Base-by-base conservation (phyloP, 1,284 basidiomycete species). In the Apiotrichum porosum region DNA sequence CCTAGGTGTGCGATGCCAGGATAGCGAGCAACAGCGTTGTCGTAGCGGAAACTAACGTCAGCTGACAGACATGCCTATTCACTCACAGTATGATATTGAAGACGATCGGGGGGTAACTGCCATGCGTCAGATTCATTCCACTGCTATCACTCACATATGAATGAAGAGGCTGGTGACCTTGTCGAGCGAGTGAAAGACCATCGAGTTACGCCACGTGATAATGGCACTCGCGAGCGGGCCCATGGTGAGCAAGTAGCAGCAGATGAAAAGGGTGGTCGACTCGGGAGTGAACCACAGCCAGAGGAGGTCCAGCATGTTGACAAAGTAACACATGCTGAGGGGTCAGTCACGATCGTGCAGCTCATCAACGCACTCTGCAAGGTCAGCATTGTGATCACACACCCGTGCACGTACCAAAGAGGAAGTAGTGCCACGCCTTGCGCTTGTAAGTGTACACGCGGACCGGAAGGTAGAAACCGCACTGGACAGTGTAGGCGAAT, bases 131-230 rank as follows among this genome's bases (percentile, higher is more conserved):
- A 17, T 6, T n/a, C n/a, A 19, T n/a, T n/a, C 6, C n/a, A 22
- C 21, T n/a, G 24, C 4, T 15, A 3, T 8, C n/a, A 37, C 56
- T 44, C 46, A 92, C 51, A 94, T 84, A 66, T 94, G 91, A 36
- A 94, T 81, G 74, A 91, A 94, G 17, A 94, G 72, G 12, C 86
- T 89, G 5, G 87, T 93, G 63, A 93, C 86, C 69, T 94, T 94
- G 69, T 97, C 92, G 47, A 83, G 80, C 61, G 92, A 90, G 66
- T 95, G 92, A 74, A 95, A 95, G 6, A 95, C 92, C n/a, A 93
- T 80, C 24, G 71, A 90, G 66, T 97, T 97, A 52, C 93, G 80
- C 92, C 92, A 97, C 3, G 93, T 95, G 58, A 94, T 88, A 37
- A 97, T 89, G 0, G 90, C 89, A 55, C 86, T 90, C 0, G 89